Evolutionary conservation across 2,329 filamentous ascomycete genomes (phyloP), one percentile per base, ranked within the genome.

Genomic region (Pestalotiopsis sp.): DNA sequence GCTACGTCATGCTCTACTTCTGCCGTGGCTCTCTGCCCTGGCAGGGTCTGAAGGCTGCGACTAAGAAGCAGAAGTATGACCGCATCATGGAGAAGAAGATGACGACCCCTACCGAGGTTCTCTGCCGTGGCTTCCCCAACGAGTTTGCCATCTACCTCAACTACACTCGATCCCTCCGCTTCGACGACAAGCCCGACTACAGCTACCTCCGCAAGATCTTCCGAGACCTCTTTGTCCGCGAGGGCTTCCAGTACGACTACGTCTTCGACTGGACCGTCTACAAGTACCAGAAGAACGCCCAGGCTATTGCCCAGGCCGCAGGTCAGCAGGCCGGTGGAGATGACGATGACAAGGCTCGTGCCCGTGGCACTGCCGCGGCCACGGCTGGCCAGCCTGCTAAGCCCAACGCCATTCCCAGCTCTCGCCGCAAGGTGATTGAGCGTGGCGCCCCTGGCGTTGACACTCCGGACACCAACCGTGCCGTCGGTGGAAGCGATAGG

Each of bases 11-110:
- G 95, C 92, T 99, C 72, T 99, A 99, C 89, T 99, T 99, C 87
- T 98, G 95, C 88, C 95, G 96, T 83, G 96, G 96, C 72, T 98
- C 95, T 73, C 94, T 99, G 69, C 96, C 96, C 71, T 99, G 96
- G 96, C 96, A 99, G 86, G 96, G 96, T 68, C 88, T 98, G 67
- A 98, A 98, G 90, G 95, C 95, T 85, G 95, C 95, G 76, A 98
- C 95, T 74, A 98, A 98, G 91, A 98, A 98, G 91, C 95, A 98
- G 87, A 99, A 99, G 87, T 98, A 99, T 81, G 96, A 99, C 85
- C 91, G 95, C 73, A 99, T 99, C 85, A 98, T 98, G 95, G 96
- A 99, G 89, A 99, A 99, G 92, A 99, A 99, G 93, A 98, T 98
- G 96, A 99, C 96, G 14, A 99, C 96, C 3, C 95, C 96, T 9